Evolutionary conservation across 495 filamentous ascomycete genomes (phyloP), one percentile per base, ranked within the genome.

Genomic region (Talaromyces wortmannii): DNA sequence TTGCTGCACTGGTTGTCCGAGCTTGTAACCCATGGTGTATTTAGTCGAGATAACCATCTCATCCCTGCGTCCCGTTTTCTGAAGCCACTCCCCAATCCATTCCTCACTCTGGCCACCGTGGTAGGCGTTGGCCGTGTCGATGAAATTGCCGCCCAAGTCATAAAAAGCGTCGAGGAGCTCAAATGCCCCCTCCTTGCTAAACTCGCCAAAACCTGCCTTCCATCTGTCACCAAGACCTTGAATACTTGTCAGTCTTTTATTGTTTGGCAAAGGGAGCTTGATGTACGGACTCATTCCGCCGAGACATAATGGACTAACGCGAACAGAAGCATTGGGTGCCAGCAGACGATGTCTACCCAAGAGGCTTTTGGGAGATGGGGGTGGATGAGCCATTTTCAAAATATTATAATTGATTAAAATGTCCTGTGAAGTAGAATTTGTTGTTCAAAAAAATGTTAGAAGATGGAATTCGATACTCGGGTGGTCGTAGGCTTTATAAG

Each of bases 31-130:
- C 29, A 76, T 78, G 15, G 81, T 83, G 66, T 78, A 92, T 64
- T 90, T 90, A 15, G 88, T 90, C 0, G 86, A 85, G 54, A 90
- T 70, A 53, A 92, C 85, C 52, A 88, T 76, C 55, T 83, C 67
- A 55, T 86, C 82, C 0, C 84, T 71, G 32, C 71, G 73, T 1
- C 67, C 64, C 12, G 74, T 68, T 11, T 61, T 40, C 7, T 71
- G 69, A 77, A 91, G 83, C 88, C 88, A 91, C 55, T 90, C 87
- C n/a, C 88, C 88, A 49, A 92, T 72, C 85, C 85, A 89, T 2
- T 60, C 60, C 65, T 92, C 88, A 6, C 84, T 87, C 53, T 90
- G 70, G 55, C 81, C 83, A 52, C 66, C 69, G 57, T 91, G 85
- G 70, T 92, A 91, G 64, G 76, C 80, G 60, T 83, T 87, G 47